Evolutionary conservation across 768 basidiomycete genomes (phyloP).

Genomic region (Nevesoporus exiguus): DNA sequence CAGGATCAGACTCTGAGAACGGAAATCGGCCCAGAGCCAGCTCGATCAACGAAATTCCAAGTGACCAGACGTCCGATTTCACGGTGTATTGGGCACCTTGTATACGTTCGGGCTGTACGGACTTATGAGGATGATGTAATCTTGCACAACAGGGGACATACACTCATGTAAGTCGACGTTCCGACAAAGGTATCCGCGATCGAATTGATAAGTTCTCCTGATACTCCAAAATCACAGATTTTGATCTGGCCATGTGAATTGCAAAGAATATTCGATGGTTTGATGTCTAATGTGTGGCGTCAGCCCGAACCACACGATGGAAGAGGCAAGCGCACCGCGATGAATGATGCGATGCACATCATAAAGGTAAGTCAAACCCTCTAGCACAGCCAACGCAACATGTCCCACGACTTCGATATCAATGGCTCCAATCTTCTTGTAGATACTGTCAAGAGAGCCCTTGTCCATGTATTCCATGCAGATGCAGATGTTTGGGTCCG

Average conservation of each 20-base stretch:
- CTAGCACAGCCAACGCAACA: slow-evolving; percentile 92
- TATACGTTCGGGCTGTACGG: slow-evolving; percentile 89
- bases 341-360: slow-evolving; percentile 98
- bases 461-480: slow-evolving; percentile 98
- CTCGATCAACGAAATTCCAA: slow-evolving; percentile 96
- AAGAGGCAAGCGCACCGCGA: slow-evolving; percentile 64
- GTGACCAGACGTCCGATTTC: slow-evolving; percentile 99
- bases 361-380: slow-evolving; percentile 95
- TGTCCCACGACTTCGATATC: slow-evolving; percentile 89
- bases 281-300: slow-evolving; percentile 70
- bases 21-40: slow-evolving; percentile 96
- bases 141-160: slow-evolving; percentile 40
- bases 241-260: slow-evolving; percentile 97
- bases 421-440: slow-evolving; percentile 93
- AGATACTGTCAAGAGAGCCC: slow-evolving; percentile 90
- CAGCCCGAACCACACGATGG: slow-evolving; percentile 6
- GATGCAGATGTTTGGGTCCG: slow-evolving; percentile 97
- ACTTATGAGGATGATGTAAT: slow-evolving; percentile 14
- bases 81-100: slow-evolving; percentile 98
- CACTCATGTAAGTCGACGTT: slow-evolving; percentile 99
- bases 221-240: slow-evolving; percentile 99
- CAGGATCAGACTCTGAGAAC: slow-evolving; percentile 78
- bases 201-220: slow-evolving; percentile 97
- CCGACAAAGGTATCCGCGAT: slow-evolving; percentile 99
- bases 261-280: slow-evolving; percentile 95